Evolutionary conservation across 352 stramenopile genomes (phyloP).

Genomic region (Globisporangium orthogonon): DNA sequence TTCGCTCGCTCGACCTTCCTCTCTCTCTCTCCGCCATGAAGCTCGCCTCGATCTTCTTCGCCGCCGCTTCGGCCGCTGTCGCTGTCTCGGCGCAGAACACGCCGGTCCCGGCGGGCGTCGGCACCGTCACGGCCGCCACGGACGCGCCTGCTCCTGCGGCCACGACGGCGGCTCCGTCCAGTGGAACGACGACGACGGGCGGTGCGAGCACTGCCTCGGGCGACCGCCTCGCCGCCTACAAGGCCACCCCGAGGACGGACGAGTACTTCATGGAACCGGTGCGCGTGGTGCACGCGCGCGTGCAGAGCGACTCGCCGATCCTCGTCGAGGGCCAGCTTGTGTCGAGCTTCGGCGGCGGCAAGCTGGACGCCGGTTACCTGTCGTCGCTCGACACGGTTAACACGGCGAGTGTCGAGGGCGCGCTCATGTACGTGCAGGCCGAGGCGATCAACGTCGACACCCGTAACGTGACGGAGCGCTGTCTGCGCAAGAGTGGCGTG

Average conservation of each 20-base stretch:
- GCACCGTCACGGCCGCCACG: slow-evolving; percentile 1
- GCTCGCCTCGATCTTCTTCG: slow-evolving; percentile 17
- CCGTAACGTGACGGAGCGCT: slow-evolving; percentile 50
- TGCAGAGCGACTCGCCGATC: slow-evolving; percentile 62
- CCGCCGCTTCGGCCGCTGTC: slow-evolving; percentile 7
- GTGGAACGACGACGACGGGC: neutral
- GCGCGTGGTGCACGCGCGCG: slow-evolving; percentile 54
- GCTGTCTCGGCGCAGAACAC: slow-evolving; percentile 2
- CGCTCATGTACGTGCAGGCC: slow-evolving; percentile 85
- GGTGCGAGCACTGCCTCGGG: neutral
- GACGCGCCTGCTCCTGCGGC: neutral
- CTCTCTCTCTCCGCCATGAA: slow-evolving; percentile 15
- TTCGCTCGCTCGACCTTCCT: neutral
- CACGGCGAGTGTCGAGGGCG: slow-evolving; percentile 71
- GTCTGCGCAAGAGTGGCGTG: slow-evolving; percentile 63
- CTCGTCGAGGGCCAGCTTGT: slow-evolving; percentile 51
- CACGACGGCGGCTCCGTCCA: neutral
- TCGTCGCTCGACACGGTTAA: slow-evolving; percentile 73
- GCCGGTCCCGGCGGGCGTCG: neutral
- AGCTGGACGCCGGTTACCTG: slow-evolving; percentile 53
- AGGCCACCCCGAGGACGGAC: neutral
- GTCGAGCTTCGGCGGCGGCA: slow-evolving; percentile 44
- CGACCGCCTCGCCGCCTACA: slow-evolving; percentile 5
- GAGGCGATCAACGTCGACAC: slow-evolving; percentile 80
- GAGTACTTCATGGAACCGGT: slow-evolving; percentile 53